Evolutionary conservation across 192 early-diverging fungal genomes (phyloP), one percentile per base, ranked within the genome.

Genomic region (Chytriomyces sp.): DNA sequence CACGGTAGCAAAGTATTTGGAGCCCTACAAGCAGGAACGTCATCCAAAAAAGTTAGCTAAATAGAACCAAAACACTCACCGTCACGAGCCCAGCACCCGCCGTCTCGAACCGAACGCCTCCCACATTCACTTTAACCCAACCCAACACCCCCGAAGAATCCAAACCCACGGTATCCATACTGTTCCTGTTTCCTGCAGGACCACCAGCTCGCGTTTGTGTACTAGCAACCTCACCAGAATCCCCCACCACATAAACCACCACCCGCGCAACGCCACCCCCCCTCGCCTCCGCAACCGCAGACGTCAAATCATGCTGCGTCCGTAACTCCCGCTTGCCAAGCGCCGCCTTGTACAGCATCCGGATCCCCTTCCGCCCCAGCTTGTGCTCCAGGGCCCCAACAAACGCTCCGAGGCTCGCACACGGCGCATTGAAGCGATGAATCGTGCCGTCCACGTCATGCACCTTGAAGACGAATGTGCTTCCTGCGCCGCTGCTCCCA

Each of bases 381-480:
- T 70, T 70, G 57, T 32, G 17, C 32, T 70, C 56, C 12, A 70
- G 26, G 6, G 68, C 68, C 1, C 32, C 4, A 3, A 70, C 0
- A 36, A 70, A 70, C 25, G 38, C 7, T 2, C 26, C 5, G 10
- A 70, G 33, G 4, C 39, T 37, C 19, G 17, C 39, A 5, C 36
- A 10, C 39, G 52, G 49, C 25, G 68, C 68, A 7, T 26, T 70
- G 68, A 85, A 80, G 38, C 84, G 77, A 74, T 80, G 82, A n/a
- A 85, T 79, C 57, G 81, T 82, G 61, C 75, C 74, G 14, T 68
- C 56, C 52, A 77, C 28, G 62, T 85, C 84, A 25, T 76, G 74
- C 31, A 85, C 75, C 52, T 85, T 85, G 69, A 85, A 85, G 0
- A 81, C 75, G 61, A 77, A 85, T 19, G 63, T 12, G 2, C 17